phyloP scores from a whole-genome alignment of 331 rosid genomes.

The Quercus lobata region DNA sequence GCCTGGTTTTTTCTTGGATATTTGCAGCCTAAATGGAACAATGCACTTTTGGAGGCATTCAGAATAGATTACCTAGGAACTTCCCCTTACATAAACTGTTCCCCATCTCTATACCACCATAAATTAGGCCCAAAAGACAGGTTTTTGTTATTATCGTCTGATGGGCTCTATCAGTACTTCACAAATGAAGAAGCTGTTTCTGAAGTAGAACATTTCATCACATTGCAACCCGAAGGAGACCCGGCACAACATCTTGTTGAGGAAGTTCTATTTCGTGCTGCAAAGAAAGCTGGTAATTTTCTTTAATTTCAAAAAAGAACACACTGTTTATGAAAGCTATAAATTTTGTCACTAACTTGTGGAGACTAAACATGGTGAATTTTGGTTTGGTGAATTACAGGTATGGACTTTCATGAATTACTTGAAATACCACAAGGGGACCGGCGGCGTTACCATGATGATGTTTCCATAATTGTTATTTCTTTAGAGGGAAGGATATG shows the following conservation, averaged over 20 bases:
- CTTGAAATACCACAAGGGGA: constrained; percentile 98
- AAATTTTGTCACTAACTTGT: neutral
- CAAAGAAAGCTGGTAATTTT: constrained; percentile 73
- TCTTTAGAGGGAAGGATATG: constrained; percentile 98
- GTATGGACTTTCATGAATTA: constrained; percentile 91
- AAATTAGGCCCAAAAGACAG: constrained; percentile 87
- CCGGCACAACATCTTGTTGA: constrained; percentile 96
- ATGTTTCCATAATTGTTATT: constrained; percentile 93
- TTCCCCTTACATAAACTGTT: constrained; percentile 84
- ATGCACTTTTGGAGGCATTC: constrained; percentile 87
- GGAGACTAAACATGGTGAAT: neutral
- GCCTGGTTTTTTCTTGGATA: neutral
- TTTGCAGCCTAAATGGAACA: constrained; percentile 96
- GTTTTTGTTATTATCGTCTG: constrained; percentile 85
- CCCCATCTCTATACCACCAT: constrained; percentile 81
- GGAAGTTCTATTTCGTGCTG: constrained; percentile 92
- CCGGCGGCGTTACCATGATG: constrained; percentile 94
- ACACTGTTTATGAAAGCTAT: neutral
- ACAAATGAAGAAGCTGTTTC: constrained; percentile 95
- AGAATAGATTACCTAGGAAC: constrained; percentile 87
- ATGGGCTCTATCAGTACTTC: constrained; percentile 92
- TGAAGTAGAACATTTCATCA: constrained; percentile 89
- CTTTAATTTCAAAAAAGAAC: neutral
- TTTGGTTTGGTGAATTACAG: constrained; percentile 37
- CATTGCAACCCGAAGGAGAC: constrained; percentile 95